Conservation (phyloP, 345 rosid species). For the Anacardium occidentale region DNA sequence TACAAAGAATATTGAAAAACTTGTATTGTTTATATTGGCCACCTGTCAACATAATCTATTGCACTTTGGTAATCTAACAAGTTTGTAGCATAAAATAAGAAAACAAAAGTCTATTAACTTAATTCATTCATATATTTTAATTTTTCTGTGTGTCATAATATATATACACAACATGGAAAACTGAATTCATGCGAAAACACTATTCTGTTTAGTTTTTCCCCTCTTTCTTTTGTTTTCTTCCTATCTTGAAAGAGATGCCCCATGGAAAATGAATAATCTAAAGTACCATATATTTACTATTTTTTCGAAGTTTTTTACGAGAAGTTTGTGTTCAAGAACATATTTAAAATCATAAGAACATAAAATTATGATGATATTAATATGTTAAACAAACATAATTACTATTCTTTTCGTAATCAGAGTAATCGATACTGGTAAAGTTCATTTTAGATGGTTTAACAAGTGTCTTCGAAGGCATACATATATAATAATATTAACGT, state of each 20-base stretch:
- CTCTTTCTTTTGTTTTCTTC: no score
- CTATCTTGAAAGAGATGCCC: background rate
- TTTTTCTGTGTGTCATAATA: background rate
- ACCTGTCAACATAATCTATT: background rate
- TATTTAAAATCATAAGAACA: no score
- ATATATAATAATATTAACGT: background rate
- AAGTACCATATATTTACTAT: no score
- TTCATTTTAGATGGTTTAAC: no score
- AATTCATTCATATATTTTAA: no score
- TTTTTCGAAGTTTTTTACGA: no score
- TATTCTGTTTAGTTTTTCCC: background rate
- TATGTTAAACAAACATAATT: no score
- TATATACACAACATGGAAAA: background rate
- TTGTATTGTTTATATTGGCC: background rate
- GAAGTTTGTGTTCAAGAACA: no score
- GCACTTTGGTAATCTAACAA: conserved; percentile 15
- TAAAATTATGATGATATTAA: no score
- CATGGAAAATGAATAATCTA: background rate
- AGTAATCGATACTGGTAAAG: no score
- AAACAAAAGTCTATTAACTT: background rate
- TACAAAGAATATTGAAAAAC: background rate
- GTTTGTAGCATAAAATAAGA: background rate
- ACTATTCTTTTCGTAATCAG: no score
- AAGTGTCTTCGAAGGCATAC: no score
- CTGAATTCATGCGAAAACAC: background rate